These are phyloP conservation scores for Diospyros lotus DNA, from an alignment of 148 eudicot species.

Conservation along the genomic window DNA sequence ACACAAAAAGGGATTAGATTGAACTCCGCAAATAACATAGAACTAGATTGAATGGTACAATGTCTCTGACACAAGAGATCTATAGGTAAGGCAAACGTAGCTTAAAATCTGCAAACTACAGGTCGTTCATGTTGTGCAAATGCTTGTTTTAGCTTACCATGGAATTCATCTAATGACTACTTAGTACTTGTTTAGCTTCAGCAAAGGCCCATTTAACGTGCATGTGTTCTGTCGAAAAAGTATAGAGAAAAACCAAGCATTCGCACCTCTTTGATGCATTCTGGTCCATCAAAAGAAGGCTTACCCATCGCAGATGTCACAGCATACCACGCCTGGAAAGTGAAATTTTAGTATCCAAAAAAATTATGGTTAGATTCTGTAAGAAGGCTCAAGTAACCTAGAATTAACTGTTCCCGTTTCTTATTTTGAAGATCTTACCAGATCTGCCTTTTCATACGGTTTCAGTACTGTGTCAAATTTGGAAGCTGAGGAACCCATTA, in stretches of 20 bases:
- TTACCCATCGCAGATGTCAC: conserved; percentile 86
- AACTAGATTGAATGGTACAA: too few relatives aligned
- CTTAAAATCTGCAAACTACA: background rate
- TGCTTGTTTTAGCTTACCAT: background rate
- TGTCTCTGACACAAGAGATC: too few relatives aligned
- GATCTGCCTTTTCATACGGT: conserved; percentile 70
- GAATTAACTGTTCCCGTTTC: background rate
- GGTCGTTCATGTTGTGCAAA: background rate
- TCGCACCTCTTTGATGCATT: conserved; percentile 86
- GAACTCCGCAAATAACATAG: too few relatives aligned
- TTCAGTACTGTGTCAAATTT: conserved; percentile 57
- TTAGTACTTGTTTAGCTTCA: background rate
- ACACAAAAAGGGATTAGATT: too few relatives aligned
- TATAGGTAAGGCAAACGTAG: background rate
- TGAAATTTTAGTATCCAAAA: conserved; percentile 1
- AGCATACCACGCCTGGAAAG: conserved; percentile 81
- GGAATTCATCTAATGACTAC: background rate
- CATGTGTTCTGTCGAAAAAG: background rate
- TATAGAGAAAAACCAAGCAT: background rate
- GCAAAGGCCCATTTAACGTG: background rate
- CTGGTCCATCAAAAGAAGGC: conserved; percentile 84
- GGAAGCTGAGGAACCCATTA: conserved; percentile 55
- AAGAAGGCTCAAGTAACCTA: background rate
- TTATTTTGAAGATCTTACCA: conserved; percentile 44
- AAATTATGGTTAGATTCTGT: conserved; percentile 3